A percentile compares a stretch with the other conserved stretches of the same genome.
These are phyloP conservation scores for Prunella vulgaris DNA, from an alignment of 257 asterid genomes.

Conservation along the genomic window DNA sequence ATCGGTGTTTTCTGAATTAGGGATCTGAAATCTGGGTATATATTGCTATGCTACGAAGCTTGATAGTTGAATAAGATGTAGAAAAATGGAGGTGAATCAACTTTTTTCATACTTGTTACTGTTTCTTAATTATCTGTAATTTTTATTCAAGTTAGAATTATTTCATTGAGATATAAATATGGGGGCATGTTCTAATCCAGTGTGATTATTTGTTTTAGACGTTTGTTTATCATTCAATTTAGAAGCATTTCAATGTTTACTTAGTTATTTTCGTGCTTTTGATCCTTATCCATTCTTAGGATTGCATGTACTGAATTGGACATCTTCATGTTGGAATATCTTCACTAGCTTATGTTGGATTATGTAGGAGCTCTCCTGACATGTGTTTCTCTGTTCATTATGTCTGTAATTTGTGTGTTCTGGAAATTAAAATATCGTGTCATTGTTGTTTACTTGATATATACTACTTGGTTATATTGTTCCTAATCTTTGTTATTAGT, in stretches of 20 bases:
- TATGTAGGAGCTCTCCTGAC: neutral
- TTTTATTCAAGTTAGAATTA: neutral
- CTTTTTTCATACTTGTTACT: neutral
- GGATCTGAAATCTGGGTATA: constrained; percentile 19
- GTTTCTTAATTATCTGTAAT: neutral
- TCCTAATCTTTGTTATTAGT: neutral
- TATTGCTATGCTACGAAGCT: neutral
- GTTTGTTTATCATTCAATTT: neutral
- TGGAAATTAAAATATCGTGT: neutral
- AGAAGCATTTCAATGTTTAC: neutral
- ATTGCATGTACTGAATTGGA: neutral
- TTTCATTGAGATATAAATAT: neutral
- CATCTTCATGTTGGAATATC: neutral
- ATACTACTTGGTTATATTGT: neutral
- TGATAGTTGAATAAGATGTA: neutral
- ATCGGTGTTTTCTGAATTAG: neutral
- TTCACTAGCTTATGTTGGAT: neutral
- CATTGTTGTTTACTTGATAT: neutral
- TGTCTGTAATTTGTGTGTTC: neutral
- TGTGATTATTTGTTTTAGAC: neutral
- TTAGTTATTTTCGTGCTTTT: constrained; percentile 2
- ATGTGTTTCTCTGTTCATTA: neutral
- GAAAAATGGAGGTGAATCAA: constrained; percentile 12
- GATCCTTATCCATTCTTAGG: neutral
- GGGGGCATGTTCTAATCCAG: neutral